phyloP scores from a whole-genome alignment of 2,329 filamentous ascomycete species.

The Phialophora tarda region DNA sequence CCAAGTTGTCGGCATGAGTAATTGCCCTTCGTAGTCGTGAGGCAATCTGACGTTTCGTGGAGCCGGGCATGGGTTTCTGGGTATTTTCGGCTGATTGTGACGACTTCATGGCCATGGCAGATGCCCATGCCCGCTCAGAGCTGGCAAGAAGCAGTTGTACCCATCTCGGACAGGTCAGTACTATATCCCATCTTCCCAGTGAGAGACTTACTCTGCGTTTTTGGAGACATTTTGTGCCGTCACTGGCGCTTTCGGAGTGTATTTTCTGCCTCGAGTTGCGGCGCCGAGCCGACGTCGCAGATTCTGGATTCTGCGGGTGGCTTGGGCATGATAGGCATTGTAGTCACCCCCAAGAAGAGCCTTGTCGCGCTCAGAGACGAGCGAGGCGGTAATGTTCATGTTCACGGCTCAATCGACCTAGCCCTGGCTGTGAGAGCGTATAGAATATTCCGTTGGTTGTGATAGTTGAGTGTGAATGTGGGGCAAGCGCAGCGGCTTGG shows the following conservation, averaged over 20 bases:
- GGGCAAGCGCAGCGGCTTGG: not conserved
- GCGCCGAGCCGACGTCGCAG: slow-evolving; percentile 84
- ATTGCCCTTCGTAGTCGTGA: slow-evolving; percentile 84
- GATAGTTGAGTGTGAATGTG: slow-evolving; percentile 3
- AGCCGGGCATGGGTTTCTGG: slow-evolving; percentile 74
- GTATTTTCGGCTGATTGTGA: slow-evolving; percentile 75
- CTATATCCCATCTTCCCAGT: slow-evolving; percentile 3
- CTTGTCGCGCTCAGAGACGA: slow-evolving; percentile 78
- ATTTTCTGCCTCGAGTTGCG: slow-evolving; percentile 86
- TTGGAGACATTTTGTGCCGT: slow-evolving; percentile 75
- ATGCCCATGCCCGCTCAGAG: slow-evolving; percentile 90
- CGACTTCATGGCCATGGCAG: slow-evolving; percentile 93
- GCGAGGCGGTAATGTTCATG: slow-evolving; percentile 90
- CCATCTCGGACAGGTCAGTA: slow-evolving; percentile 60
- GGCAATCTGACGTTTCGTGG: slow-evolving; percentile 84
- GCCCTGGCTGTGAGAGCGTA: not conserved
- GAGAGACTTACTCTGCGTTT: slow-evolving; percentile 71
- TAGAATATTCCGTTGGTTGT: not conserved
- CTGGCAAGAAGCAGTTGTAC: slow-evolving; percentile 80
- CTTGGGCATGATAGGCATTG: slow-evolving; percentile 77
- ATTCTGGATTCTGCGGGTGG: slow-evolving; percentile 80
- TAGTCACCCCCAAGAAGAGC: slow-evolving; percentile 89
- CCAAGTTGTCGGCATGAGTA: slow-evolving; percentile 70
- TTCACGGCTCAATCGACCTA: slow-evolving; percentile 17
- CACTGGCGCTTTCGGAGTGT: slow-evolving; percentile 70